Evolutionary conservation across 1,139 yeast species (phyloP).

Genomic region (Arxiozyma telluris): DNA sequence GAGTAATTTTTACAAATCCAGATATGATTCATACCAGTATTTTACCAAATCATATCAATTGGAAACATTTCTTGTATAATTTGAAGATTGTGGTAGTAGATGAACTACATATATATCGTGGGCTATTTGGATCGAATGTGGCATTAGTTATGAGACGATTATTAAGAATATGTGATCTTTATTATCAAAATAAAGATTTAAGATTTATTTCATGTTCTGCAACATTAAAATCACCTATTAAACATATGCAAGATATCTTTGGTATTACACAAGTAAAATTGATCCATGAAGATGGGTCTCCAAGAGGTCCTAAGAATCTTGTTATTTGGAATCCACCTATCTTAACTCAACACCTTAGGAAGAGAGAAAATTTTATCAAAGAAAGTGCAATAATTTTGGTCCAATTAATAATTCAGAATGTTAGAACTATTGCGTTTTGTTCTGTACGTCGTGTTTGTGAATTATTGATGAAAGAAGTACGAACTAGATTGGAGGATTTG

Average conservation of each 20-base stretch:
- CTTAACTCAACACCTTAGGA: constrained; percentile 25
- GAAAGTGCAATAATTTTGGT: constrained; percentile 72
- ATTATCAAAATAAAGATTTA: constrained; percentile 43
- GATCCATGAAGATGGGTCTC: constrained; percentile 76
- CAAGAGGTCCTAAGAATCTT: constrained; percentile 64
- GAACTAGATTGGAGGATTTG: constrained; percentile 40
- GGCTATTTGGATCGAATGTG: constrained; percentile 88
- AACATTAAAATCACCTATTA: constrained; percentile 63
- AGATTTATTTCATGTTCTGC: constrained; percentile 89
- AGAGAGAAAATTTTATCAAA: constrained; percentile 59
- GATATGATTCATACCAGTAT: constrained; percentile 85
- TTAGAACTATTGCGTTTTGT: constrained; percentile 86
- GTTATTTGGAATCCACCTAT: constrained; percentile 77
- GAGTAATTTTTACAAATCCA: constrained; percentile 86
- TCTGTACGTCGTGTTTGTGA: constrained; percentile 83
- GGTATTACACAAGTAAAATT: constrained; percentile 50
- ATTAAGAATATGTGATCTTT: constrained; percentile 45
- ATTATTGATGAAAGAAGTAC: constrained; percentile 70
- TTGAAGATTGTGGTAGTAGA: constrained; percentile 76
- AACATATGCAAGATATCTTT: constrained; percentile 65
- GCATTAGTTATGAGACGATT: constrained; percentile 75
- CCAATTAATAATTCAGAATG: constrained; percentile 49
- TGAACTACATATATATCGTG: constrained; percentile 82
- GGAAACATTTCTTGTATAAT: constrained; percentile 60
- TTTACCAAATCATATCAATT: constrained; percentile 61